Conservation (phyloP, 1,284 basidiomycete species). For the Lentinula novae-zelandiae region DNA sequence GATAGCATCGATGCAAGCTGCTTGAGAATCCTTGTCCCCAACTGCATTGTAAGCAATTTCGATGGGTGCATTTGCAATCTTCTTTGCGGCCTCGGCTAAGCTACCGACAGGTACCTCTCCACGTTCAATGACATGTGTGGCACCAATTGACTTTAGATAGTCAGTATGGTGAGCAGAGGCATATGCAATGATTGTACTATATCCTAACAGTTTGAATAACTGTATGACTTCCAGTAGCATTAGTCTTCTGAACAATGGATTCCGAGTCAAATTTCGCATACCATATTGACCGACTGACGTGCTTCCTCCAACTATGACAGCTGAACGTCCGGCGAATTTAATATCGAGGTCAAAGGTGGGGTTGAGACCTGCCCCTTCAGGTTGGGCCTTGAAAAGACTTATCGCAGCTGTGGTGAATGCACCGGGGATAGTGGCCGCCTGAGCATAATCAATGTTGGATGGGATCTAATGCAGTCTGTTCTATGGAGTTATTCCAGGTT, state of each 20-base stretch:
- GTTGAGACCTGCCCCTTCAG: constrained; percentile 27
- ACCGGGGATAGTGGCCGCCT: constrained; percentile 35
- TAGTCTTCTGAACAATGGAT: not conserved
- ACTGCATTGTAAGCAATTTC: constrained; percentile 10
- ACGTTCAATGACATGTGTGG: constrained; percentile 35
- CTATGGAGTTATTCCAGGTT: not conserved
- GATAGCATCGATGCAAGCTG: constrained; percentile 4
- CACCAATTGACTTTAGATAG: constrained; percentile 36
- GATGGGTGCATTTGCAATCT: constrained; percentile 5
- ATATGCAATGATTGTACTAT: constrained; percentile 35
- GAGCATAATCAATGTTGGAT: constrained; percentile 39
- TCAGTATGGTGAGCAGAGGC: constrained; percentile 32
- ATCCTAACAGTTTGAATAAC: constrained; percentile 36
- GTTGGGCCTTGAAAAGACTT: constrained; percentile 32
- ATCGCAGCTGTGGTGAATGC: constrained; percentile 33
- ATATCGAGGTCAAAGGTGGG: constrained; percentile 27
- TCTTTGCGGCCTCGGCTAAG: constrained; percentile 4
- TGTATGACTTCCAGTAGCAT: constrained; percentile 28
- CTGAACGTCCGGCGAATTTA: constrained; percentile 25
- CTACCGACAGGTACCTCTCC: constrained; percentile 4
- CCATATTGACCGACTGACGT: constrained; percentile 30
- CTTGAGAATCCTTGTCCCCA: not conserved
- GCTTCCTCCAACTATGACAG: constrained; percentile 26
- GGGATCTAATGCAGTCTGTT: constrained; percentile 28
- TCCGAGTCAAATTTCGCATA: constrained; percentile 8